Base-by-base conservation (phyloP, 441 rosid species). In the Pelargonium australe region DNA sequence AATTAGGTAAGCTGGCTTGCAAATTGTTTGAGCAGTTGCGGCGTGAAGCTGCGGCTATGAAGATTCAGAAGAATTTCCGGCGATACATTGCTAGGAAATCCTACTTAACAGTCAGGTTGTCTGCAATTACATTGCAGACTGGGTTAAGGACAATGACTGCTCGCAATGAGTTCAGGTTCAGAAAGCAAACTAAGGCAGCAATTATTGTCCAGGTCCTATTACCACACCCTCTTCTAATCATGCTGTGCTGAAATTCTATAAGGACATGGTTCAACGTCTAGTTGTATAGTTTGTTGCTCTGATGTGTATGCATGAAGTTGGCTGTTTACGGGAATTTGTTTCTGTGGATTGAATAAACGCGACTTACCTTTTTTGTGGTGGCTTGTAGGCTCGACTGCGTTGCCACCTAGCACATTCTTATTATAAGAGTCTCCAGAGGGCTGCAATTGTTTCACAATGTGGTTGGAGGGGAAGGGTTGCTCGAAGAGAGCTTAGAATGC, bases 21-120 rank as follows among this genome's bases (percentile, higher is more conserved):
- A 14, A 40, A 28, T 11, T 64, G 14, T 64, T 41, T 69, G 80
- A 53, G 72, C 41, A 72, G 63, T 81, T 75, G 85, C 87, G 70
- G 82, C 85, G 65, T 72, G 84, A 86, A 23, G 81, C 73, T 69
- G 93, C 97, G 70, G 95, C 96, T 51, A 75, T 84, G 60, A 83
- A 86, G 84, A 87, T 95, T 68, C 97, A 92, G 82, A 95, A 81
- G 80, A 77, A 81, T 79, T 81, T 79, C 65, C 95, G 92, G 40
- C 81, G 96, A 82, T 85, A 84, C 77, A 63, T 73, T 3, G 86
- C 91, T 3, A 86, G 75, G 73, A 89, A 74, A 71, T 70, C 79
- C 45, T 95, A 83, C 64, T 67, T 41, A 14, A 75, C 37, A 43
- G 64, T 81, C 64, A 87, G 69, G 82, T 79, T 76, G 51, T 82